Base-by-base conservation (phyloP, 352 stramenopile genomes). In the Globisporangium cylindrosporum region DNA sequence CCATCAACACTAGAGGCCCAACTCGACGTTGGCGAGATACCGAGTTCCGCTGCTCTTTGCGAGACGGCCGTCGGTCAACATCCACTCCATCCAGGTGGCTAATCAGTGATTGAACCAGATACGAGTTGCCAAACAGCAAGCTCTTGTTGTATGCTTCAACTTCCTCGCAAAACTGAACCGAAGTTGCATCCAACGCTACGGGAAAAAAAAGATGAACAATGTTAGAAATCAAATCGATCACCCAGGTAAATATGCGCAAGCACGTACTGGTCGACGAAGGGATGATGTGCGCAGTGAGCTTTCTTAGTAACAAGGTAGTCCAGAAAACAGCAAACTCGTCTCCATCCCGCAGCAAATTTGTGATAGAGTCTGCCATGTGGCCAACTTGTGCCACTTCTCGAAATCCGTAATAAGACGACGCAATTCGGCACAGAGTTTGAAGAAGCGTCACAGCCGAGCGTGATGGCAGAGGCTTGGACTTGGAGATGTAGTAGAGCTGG, bases 1-100 rank as follows among this genome's bases (percentile, higher is more conserved):
- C 91, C 88, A 98, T 97, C 59, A 98, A 79, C 46, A 97, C 89
- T 46, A 98, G 80, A 29, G 89, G 86, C 0, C 87, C 88, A n/a
- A 81, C 72, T 57, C 41, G 71, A 8, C 62, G 70, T 8, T 62
- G 24, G 0, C 41, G 56, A 15, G 66, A 60, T 55, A 71, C 57
- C 8, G 64, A 54, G 32, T 58, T 68, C 46, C 73, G 59, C n/a
- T 64, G 68, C 18, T 59, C 55, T 9, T 66, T 65, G 8, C 73
- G 74, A 4, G 22, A 60, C 18, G 46, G 34, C 2, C 64, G 57
- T 3, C 64, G 64, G 51, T 84, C 76, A 29, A 90, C 68, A 24
- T 88, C 76, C 24, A 92, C 80, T 67, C 79, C 74, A 38, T 86
- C 74, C n/a, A 95, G 54, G 29, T 86, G 80, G 2, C 60, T 75